Conservation (phyloP, 768 basidiomycete species). For the Kwoniella mangroviensis region DNA sequence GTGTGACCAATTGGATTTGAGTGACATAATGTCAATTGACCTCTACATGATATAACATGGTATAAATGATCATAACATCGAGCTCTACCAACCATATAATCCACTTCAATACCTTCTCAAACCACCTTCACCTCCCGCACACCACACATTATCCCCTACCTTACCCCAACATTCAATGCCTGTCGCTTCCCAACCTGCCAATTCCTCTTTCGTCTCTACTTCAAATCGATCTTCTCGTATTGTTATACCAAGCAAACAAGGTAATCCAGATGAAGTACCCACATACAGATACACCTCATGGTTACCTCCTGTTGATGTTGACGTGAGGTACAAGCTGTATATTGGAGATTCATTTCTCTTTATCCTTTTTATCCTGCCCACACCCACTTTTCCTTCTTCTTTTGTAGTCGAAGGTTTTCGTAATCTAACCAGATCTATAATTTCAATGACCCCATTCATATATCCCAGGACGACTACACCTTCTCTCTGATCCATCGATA, state of each 20-base stretch:
- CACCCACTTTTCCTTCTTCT: neutral
- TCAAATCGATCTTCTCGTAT: slow-evolving; percentile 19
- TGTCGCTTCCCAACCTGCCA: slow-evolving; percentile 55
- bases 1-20: no score
- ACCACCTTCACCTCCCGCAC: slow-evolving; percentile 54
- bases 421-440: slow-evolving; percentile 66
- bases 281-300: slow-evolving; percentile 37
- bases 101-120: slow-evolving; percentile 29
- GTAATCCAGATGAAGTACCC: slow-evolving; percentile 51
- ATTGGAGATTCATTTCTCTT: slow-evolving; percentile 47
- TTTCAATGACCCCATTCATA: slow-evolving; percentile 63
- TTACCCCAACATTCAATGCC: slow-evolving; percentile 44
- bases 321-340: slow-evolving; percentile 21
- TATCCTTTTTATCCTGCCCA: slow-evolving; percentile 23
- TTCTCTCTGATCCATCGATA: slow-evolving; percentile 62
- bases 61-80: neutral
- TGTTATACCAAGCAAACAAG: slow-evolving; percentile 37
- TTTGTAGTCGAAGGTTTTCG: slow-evolving; percentile 3
- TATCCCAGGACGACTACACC: slow-evolving; percentile 68
- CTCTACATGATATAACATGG: neutral
- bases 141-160: slow-evolving; percentile 43
- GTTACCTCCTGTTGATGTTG: neutral
- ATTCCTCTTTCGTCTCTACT: slow-evolving; percentile 44
- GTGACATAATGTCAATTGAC: neutral
- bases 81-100: no score